Percentiles rank a stretch among this genome's conserved stretches.
These are phyloP conservation scores for Colletotrichum tropicicola DNA, from an alignment of 2,329 filamentous ascomycete species.

Conservation along the genomic window DNA sequence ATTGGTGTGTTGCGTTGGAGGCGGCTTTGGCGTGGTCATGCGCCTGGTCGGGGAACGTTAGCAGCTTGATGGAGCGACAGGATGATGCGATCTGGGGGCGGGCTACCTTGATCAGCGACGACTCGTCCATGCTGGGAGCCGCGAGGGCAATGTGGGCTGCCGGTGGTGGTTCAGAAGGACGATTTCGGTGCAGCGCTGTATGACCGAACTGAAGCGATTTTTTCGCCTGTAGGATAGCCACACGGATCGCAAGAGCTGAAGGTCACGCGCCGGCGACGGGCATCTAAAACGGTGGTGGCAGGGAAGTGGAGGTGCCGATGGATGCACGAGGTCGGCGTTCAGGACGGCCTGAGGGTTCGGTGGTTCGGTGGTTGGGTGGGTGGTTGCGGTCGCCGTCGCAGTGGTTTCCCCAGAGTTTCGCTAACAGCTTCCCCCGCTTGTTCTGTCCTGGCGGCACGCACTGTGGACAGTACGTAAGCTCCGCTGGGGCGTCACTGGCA, in stretches of 20 bases:
- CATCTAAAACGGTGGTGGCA: slow-evolving; percentile 1
- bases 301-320: neutral
- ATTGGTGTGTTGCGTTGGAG: slow-evolving; percentile 76
- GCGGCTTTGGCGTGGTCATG: slow-evolving; percentile 91
- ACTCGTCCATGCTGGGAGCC: slow-evolving; percentile 68
- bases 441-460: too few species aligned
- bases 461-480: too few species aligned
- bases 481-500: too few species aligned
- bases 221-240: too few species aligned
- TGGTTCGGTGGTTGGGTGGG: slow-evolving; percentile 5
- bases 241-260: neutral
- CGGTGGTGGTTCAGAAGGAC: neutral
- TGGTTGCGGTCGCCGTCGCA: slow-evolving; percentile 13
- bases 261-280: slow-evolving; percentile 1
- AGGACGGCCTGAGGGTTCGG: neutral
- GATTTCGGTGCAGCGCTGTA: neutral
- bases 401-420: slow-evolving; percentile 27
- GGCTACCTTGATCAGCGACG: slow-evolving; percentile 71
- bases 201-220: too few species aligned
- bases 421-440: slow-evolving; percentile 20
- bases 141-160: too few species aligned
- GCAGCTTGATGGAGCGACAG: neutral
- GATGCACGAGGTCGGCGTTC: neutral
- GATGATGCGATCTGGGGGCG: slow-evolving; percentile 35
- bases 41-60: slow-evolving; percentile 61